Evolutionary conservation across 306 rosid genomes (phyloP), one percentile per base, ranked within the genome.

Genomic region (Cicer yamashitae): DNA sequence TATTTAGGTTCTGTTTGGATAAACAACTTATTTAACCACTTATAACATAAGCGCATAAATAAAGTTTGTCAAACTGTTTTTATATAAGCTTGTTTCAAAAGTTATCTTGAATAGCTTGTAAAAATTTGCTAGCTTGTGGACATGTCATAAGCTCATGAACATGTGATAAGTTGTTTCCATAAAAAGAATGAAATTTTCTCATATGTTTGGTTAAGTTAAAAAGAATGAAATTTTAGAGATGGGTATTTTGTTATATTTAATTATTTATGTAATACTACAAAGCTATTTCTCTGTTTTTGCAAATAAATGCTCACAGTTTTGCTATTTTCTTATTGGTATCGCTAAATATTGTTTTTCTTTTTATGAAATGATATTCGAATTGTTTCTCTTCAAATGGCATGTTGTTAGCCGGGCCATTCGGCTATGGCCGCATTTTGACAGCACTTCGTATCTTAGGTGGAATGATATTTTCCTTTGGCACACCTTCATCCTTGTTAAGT

Each of bases 241-340:
- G 51, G 44, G 18, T 2, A 11, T 20, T 67, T 30, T 69, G 44
- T 77, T n/a, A 10, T 65, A 47, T 53, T 37, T 37, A 51, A 13
- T 47, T 57, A 4, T 57, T 57, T 11, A 25, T 25, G 1, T 0
- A 22, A 22, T 25, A 57, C 15, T 59, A 22, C 6, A 44, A 61
- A 61, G 22, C 20, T 37, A 2, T 61, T 61, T 13, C 45, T 6
- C 37, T n/a, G 45, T 37, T 61, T 37, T 34, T 22, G 22, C 8
- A 62, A 62, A 37, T 39, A 62, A 62, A 62, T 39, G 50, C 58
- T 22, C 53, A 1, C 47, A 43, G 50, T 67, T 67, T 20, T 13
- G 22, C 18, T 58, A 43, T 54, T n/a, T 48, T 37, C 51, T 48
- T 50, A 48, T 50, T 30, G 70, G 40, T 62, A 30, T 47, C 3